Percentiles rank a stretch among this genome's conserved stretches.
These are phyloP conservation scores for Sphagnum fallax DNA, from an alignment of 228 moss, liverwort and hornwort genomes.

Conservation along the genomic window DNA sequence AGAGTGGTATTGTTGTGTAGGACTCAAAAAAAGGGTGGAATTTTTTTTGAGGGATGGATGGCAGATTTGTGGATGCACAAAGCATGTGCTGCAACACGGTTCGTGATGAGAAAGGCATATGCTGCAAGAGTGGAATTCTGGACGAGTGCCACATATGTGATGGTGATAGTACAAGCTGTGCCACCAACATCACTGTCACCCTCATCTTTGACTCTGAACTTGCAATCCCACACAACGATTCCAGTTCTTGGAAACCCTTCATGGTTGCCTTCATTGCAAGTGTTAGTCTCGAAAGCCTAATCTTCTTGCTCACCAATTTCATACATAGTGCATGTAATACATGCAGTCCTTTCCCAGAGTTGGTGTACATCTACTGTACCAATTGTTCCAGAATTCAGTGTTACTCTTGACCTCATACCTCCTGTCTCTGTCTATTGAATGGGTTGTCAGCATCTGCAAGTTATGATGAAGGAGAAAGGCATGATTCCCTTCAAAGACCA, in stretches of 20 bases:
- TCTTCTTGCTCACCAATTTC: too few relatives aligned
- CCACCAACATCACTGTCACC: conserved; percentile 60
- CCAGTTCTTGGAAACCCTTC: conserved; percentile 57
- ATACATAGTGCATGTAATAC: not conserved
- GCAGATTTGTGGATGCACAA: conserved; percentile 73
- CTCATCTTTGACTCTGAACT: conserved; percentile 42
- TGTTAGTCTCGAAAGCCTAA: conserved; percentile 15
- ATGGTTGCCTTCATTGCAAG: conserved; percentile 44
- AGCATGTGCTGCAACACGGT: conserved; percentile 72
- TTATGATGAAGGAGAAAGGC: too few relatives aligned
- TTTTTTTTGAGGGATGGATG: not conserved
- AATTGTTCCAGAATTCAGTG: not conserved
- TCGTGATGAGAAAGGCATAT: conserved; percentile 88
- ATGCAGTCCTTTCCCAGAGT: not conserved
- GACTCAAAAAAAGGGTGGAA: too few relatives aligned
- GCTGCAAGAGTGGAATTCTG: conserved; percentile 69
- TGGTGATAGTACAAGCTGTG: conserved; percentile 80
- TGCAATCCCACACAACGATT: conserved; percentile 29
- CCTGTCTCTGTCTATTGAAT: too few relatives aligned
- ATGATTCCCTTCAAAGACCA: too few relatives aligned
- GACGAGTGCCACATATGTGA: conserved; percentile 89
- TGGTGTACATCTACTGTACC: not conserved
- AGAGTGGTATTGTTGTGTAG: too few relatives aligned
- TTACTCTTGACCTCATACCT: too few relatives aligned
- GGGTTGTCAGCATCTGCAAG: too few relatives aligned